Base-by-base conservation (phyloP, 805 yeast species). In the Suhomyces sp. region DNA sequence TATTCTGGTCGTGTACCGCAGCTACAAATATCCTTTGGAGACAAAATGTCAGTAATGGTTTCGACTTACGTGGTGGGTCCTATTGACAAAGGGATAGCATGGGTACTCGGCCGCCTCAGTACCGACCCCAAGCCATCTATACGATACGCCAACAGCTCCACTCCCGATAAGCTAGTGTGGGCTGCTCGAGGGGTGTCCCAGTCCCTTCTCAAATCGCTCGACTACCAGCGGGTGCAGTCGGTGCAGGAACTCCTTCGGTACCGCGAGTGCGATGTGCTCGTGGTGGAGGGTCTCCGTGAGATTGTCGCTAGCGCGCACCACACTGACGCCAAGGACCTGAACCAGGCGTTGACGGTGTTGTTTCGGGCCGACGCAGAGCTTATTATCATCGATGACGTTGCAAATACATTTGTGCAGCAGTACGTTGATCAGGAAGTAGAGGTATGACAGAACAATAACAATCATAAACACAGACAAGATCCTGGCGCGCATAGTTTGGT, bases 81-180 rank as follows among this genome's bases (percentile, higher is more conserved):
- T 4, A n/a, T 15, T 29, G 33, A 23, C 35, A 23, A 47, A 36
- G 42, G 42, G n/a, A 19, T 38, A 17, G 2, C 42, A 5, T 38
- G 42, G 42, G 42, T 38, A 5, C 8, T 38, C 8, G 3, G 4
- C 24, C 42, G 17, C 24, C 42, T 38, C 24, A 13, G 24, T 6
- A 38, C 24, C 10, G 17, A 19, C 2, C 42, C 42, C 24, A 19
- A 5, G 23, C 1, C 23, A 19, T 19, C 24, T 17, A 22, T 54
- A 9, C 36, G 33, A 26, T 56, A 53, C 46, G 24, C 49, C 51
- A 53, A 51, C 44, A 42, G 31, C 33, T 48, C 54, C 26, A 36
- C 52, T 13, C 60, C 60, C 29, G 51, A 52, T 45, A 23, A n/a
- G 23, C 48, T 57, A 27, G 42, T 57, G 26, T 19, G 29, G 15